Conservation (phyloP, 2,329 filamentous ascomycete species). For the Ambrosiella cleistominuta region DNA sequence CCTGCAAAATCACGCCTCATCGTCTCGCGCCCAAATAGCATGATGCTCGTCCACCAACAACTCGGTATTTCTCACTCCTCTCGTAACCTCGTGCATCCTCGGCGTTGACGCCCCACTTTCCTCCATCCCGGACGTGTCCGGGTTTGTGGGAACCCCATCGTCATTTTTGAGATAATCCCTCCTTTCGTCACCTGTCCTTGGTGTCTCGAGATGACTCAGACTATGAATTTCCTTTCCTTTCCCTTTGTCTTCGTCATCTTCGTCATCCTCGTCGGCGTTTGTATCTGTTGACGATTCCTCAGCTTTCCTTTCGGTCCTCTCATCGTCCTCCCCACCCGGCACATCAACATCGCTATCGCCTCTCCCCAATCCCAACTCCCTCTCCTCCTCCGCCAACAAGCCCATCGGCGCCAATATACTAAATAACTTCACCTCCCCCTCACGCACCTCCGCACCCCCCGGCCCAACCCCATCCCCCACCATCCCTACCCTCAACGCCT, state of each 20-base stretch:
- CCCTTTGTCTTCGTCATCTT: neutral
- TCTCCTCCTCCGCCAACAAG: neutral
- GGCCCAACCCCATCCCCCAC: constrained; percentile 9
- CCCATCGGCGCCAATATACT: constrained; percentile 30
- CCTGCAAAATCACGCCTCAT: neutral
- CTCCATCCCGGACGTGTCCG: neutral
- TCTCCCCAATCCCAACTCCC: neutral
- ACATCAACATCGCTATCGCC: neutral
- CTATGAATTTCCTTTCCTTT: neutral
- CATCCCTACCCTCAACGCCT: constrained; percentile 13
- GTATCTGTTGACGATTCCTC: too few species aligned
- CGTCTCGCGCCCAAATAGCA: constrained; percentile 1
- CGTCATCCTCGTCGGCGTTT: too few species aligned
- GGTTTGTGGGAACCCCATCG: neutral
- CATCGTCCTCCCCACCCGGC: too few species aligned
- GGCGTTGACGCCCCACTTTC: neutral
- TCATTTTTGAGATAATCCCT: neutral
- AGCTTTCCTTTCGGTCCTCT: too few species aligned
- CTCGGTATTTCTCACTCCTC: neutral
- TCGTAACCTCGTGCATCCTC: neutral
- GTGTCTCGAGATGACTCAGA: neutral
- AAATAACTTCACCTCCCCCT: constrained; percentile 34
- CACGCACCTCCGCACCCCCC: constrained; percentile 5
- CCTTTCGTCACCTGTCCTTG: neutral
- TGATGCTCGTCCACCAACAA: neutral